Evolutionary conservation across 352 stramenopile species (phyloP).

Genomic region (Blastocystis sp.): DNA sequence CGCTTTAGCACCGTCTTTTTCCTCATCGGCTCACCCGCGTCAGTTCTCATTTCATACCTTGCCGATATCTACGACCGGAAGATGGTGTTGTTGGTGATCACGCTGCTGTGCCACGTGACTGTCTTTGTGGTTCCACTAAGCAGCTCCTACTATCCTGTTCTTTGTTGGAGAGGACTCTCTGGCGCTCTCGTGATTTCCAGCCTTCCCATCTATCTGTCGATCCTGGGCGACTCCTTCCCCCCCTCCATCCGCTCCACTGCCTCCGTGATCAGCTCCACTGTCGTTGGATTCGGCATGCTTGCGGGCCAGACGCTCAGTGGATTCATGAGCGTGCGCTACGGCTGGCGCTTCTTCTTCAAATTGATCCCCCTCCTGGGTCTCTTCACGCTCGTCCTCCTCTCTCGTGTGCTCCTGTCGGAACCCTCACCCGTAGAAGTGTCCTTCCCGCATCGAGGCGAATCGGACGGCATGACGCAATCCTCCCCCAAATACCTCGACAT

Average conservation of each 20-base stretch:
- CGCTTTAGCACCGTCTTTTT: not conserved
- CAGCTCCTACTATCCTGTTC: not conserved
- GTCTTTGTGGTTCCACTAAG: not conserved
- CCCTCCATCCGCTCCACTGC: not conserved
- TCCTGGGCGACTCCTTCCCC: not conserved
- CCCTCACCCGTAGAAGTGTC: not conserved
- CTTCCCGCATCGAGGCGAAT: not conserved
- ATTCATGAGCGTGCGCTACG: not conserved
- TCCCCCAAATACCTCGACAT: not conserved
- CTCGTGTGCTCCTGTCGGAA: not conserved
- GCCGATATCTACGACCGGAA: not conserved
- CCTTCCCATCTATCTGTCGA: not conserved
- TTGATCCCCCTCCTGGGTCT: not conserved
- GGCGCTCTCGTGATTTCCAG: not conserved
- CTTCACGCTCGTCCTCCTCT: not conserved
- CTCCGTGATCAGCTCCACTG: not conserved
- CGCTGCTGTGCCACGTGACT: not conserved
- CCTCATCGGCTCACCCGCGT: not conserved
- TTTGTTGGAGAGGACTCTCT: not conserved
- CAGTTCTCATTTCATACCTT: not conserved
- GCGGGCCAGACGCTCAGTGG: not conserved
- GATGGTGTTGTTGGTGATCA: not conserved
- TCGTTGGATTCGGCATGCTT: not conserved
- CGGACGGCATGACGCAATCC: not conserved
- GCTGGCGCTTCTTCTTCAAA: constrained; percentile 7